These are phyloP conservation scores for Clavulina sp. DNA, from an alignment of 768 basidiomycete genomes.

Conservation along the genomic window DNA sequence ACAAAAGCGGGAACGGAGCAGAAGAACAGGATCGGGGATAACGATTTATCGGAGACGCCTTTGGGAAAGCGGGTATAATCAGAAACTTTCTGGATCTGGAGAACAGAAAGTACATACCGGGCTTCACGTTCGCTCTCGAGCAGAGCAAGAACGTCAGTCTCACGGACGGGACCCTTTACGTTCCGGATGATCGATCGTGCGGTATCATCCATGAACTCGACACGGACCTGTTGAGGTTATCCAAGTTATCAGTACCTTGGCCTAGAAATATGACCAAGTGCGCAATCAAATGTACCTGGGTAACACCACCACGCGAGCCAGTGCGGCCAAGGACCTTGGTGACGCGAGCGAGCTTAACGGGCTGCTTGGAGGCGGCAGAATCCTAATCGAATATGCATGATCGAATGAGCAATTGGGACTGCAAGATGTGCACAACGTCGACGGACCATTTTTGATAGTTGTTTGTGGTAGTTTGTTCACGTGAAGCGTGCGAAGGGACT, in stretches of 20 bases:
- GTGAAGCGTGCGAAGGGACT: too few species aligned
- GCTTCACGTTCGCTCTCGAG: conserved; percentile 99
- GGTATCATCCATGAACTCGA: conserved; percentile 97
- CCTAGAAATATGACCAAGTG: background rate
- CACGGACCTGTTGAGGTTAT: conserved; percentile 57
- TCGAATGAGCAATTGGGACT: background rate
- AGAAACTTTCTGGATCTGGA: too few species aligned
- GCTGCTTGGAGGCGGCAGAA: conserved; percentile 41
- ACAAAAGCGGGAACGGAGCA: too few species aligned
- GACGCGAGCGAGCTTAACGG: conserved; percentile 95
- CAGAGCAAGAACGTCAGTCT: conserved; percentile 90
- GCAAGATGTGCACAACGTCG: background rate
- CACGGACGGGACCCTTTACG: conserved; percentile 93
- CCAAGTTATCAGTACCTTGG: background rate
- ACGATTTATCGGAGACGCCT: too few species aligned
- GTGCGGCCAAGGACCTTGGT: conserved; percentile 97
- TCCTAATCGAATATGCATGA: background rate
- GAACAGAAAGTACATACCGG: conserved; percentile 45
- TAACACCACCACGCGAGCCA: conserved; percentile 97
- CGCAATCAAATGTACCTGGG: conserved; percentile 17
- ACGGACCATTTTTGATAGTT: conserved; percentile 9
- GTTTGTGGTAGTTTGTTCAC: too few species aligned
- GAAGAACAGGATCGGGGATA: too few species aligned
- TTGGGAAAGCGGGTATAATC: too few species aligned
- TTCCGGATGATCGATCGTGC: conserved; percentile 94